Evolutionary conservation across 1,284 basidiomycete genomes (phyloP).

Genomic region (Fomes fomentarius): DNA sequence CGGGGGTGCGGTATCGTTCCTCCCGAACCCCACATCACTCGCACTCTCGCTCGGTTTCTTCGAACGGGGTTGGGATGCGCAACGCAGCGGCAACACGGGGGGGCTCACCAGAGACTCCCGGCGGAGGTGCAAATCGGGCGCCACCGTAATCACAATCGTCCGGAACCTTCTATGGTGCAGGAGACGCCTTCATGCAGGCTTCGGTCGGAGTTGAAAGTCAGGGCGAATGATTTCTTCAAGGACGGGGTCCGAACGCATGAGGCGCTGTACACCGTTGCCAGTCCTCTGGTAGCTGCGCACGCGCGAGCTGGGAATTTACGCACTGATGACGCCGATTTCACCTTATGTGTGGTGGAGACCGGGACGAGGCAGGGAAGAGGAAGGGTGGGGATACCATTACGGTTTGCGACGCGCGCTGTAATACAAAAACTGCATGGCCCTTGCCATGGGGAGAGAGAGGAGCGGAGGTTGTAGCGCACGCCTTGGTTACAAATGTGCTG

Average conservation of each 20-base stretch:
- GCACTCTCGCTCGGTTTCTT: no score
- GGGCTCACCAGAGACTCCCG: no score
- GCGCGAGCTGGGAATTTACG: constrained; percentile 1
- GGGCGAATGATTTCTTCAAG: not conserved
- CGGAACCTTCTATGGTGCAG: not conserved
- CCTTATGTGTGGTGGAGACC: not conserved
- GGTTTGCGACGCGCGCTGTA: constrained; percentile 1
- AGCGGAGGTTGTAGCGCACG: constrained; percentile 10
- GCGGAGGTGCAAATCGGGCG: not conserved
- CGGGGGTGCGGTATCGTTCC: no score
- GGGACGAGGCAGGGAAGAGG: not conserved
- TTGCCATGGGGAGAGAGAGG: not conserved
- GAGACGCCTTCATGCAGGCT: not conserved
- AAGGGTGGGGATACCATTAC: constrained; percentile 7
- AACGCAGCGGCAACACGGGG: no score
- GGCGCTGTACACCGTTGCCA: not conserved
- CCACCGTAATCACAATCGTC: no score
- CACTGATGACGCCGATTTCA: constrained; percentile 9
- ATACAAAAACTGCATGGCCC: constrained; percentile 15
- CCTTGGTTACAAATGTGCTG: constrained; percentile 5
- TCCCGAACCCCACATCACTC: no score
- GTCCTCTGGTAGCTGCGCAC: constrained; percentile 1
- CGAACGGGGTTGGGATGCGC: no score
- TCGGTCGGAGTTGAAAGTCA: constrained; percentile 5
- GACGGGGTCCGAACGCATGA: not conserved